Base-by-base conservation (phyloP, 1,284 basidiomycete species). In the Caloboletus firmus region DNA sequence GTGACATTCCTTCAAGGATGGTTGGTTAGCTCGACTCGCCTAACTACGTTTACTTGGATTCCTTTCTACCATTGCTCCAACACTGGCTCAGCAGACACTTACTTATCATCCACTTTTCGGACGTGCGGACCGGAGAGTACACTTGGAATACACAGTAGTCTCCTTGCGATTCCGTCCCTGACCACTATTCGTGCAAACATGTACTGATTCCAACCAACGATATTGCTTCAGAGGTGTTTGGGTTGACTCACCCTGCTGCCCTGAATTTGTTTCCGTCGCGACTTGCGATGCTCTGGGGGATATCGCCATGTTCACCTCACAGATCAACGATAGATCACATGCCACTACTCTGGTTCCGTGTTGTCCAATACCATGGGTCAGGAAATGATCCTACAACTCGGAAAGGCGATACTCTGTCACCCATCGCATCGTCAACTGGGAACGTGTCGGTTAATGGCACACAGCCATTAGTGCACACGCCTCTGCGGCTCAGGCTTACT, bases 291-390 rank as follows among this genome's bases (percentile, higher is more conserved):
- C 96, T 97, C 60, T 98, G 72, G 6, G 94, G 92, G 1, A 96
- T 98, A 69, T 99, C 96, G 1, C 96, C 96, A 70, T 98, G 88
- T 60, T 93, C 87, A 70, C 99, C 96, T 72, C 95, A 93, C 32
- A 96, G 78, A 72, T 99, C 93, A 15, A 98, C 84, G 37, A 98
- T 74, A 8, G 83, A 85, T 64, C 81, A 81, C 66, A 95, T 90
- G 52, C 89, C 85, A 2, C 84, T 84, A 12, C 79, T 79, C 61
- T 87, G 81, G 54, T 84, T 76, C 54, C 85, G 79, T 34, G 85
- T 89, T 62, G 93, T 83, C 84, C 85, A 91, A 20, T 4, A 28
- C 2, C 12, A 4, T 9, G 12, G 6, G 13, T 45, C 8, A 7
- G 18, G 26, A 28, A 18, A 18, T 28, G 12, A 17, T 45, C 13